Evolutionary conservation across 352 stramenopile genomes (phyloP).

Genomic region (Globisporangium barbulae): DNA sequence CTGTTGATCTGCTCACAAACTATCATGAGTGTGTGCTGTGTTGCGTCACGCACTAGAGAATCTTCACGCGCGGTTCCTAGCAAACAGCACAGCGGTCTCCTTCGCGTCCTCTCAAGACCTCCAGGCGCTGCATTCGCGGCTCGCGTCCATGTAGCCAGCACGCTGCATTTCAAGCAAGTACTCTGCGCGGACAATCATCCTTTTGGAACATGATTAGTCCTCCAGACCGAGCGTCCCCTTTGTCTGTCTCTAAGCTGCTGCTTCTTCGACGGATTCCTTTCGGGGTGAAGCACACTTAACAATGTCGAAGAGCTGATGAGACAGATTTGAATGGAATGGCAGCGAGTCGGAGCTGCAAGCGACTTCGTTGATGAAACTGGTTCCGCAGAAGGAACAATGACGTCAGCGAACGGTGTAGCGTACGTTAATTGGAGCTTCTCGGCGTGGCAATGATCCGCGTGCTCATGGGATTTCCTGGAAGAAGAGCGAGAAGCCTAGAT

Average conservation of each 20-base stretch:
- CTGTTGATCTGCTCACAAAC: background rate
- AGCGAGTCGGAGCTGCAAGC: background rate
- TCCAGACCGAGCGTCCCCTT: too few relatives aligned
- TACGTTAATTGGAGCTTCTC: background rate
- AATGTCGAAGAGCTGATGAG: too few relatives aligned
- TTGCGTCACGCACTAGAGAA: conserved; percentile 23
- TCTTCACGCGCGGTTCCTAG: conserved; percentile 48
- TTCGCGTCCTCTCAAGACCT: conserved; percentile 57
- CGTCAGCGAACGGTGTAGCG: too few relatives aligned
- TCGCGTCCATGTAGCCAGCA: conserved; percentile 28
- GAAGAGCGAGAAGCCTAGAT: background rate
- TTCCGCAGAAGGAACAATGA: background rate
- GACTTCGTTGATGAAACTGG: background rate
- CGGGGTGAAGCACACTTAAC: too few relatives aligned
- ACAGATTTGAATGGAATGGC: too few relatives aligned
- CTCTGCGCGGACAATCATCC: background rate
- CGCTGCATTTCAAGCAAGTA: background rate
- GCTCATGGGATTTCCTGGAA: conserved; percentile 2
- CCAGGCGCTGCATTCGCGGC: conserved; percentile 42
- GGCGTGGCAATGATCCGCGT: background rate
- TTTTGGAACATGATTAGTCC: too few relatives aligned
- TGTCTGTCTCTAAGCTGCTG: too few relatives aligned
- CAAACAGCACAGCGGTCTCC: conserved; percentile 37
- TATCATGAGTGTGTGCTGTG: background rate
- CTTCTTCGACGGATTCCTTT: too few relatives aligned